Conservation (phyloP, 768 basidiomycete species). For the Suillus hirtellus region DNA sequence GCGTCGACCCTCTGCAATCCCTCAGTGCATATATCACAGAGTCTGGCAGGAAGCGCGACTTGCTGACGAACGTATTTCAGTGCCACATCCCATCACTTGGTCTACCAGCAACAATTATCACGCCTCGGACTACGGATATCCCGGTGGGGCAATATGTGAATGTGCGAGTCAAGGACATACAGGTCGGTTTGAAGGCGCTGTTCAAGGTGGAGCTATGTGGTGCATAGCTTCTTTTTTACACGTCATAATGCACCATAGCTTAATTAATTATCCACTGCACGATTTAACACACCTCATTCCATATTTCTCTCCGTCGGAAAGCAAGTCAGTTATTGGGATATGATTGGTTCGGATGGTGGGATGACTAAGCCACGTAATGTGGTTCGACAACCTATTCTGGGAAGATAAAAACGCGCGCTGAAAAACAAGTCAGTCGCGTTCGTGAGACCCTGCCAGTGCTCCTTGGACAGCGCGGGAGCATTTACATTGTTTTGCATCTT, state of each 20-base stretch:
- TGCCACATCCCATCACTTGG: conserved; percentile 32
- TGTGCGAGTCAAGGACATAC: conserved; percentile 29
- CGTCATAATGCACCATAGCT: neutral
- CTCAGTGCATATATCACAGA: conserved; percentile 29
- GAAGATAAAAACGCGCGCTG: conserved; percentile 2
- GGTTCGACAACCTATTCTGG: conserved; percentile 13
- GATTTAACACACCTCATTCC: neutral
- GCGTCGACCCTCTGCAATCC: conserved; percentile 28
- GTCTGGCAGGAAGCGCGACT: conserved; percentile 14
- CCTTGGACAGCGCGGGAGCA: conserved; percentile 4
- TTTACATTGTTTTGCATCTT: conserved; percentile 4
- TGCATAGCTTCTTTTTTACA: neutral
- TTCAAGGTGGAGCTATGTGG: conserved; percentile 4
- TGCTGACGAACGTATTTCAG: conserved; percentile 12
- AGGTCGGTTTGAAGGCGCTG: conserved; percentile 24
- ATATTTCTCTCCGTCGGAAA: conserved; percentile 12
- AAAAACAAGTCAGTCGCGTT: conserved; percentile 15
- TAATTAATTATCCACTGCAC: neutral
- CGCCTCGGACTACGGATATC: conserved; percentile 12
- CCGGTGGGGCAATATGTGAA: conserved; percentile 29
- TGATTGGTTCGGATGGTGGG: conserved; percentile 12
- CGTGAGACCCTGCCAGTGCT: conserved; percentile 7
- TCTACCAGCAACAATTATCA: conserved; percentile 19
- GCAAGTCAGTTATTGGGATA: neutral
- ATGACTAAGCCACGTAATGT: conserved; percentile 26